A percentile compares a stretch with the other conserved stretches of the same genome.
phyloP scores from a whole-genome alignment of 202 grass and related monocot genomes.

The Eragrostis tef region DNA sequence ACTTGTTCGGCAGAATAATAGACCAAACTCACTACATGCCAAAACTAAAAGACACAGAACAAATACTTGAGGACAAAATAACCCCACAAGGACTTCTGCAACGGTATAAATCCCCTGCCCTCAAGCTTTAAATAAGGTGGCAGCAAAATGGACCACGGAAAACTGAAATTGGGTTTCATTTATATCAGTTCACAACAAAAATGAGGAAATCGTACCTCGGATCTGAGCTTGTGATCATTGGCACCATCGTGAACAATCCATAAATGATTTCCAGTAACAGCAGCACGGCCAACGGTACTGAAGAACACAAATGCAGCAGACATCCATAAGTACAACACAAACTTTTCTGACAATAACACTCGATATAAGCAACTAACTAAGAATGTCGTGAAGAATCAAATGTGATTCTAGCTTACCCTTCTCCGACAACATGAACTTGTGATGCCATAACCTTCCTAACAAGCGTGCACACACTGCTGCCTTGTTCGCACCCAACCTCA shows the following conservation, averaged over 20 bases:
- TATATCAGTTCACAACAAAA: conserved; percentile 50
- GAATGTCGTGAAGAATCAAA: conserved; percentile 15
- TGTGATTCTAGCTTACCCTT: conserved; percentile 66
- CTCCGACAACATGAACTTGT: conserved; percentile 75
- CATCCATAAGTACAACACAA: conserved; percentile 32
- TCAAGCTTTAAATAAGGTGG: conserved; percentile 46
- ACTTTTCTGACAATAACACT: neutral
- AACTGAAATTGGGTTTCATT: conserved; percentile 43
- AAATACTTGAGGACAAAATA: conserved; percentile 53
- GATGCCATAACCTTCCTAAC: conserved; percentile 66
- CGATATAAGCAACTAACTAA: conserved; percentile 15
- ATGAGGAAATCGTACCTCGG: conserved; percentile 58
- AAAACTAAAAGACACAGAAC: conserved; percentile 48
- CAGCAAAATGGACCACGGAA: conserved; percentile 57
- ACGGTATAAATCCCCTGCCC: conserved; percentile 41
- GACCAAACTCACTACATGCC: conserved; percentile 52
- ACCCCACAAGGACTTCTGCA: conserved; percentile 50
- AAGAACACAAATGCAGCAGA: conserved; percentile 44
- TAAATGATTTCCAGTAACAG: conserved; percentile 77
- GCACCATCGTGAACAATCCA: conserved; percentile 69
- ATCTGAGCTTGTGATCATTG: conserved; percentile 49
- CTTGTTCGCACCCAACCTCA: conserved; percentile 41
- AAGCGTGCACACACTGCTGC: conserved; percentile 49
- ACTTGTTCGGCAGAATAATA: conserved; percentile 44
- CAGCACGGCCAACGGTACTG: conserved; percentile 77